Conservation (phyloP, 1,284 basidiomycete species). For the Bjerkandera adusta region DNA sequence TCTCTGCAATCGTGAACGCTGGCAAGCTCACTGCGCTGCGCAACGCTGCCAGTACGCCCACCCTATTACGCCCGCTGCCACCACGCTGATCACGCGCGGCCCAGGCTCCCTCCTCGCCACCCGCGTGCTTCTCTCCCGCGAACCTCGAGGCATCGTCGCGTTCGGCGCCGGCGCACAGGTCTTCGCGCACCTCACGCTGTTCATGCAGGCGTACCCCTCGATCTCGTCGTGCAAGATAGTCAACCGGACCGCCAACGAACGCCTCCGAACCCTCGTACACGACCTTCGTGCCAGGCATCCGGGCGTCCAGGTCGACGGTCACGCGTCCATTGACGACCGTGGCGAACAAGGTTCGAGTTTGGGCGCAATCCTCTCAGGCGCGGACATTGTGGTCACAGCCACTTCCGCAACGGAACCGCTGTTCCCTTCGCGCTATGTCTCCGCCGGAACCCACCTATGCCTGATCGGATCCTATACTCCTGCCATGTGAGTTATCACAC, state of each 20-base stretch:
- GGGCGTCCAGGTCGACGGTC: slow-evolving; percentile 30
- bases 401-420: slow-evolving; percentile 73
- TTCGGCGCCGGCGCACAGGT: slow-evolving; percentile 80
- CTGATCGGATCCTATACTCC: slow-evolving; percentile 85
- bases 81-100: background rate
- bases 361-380: slow-evolving; percentile 33
- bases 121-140: slow-evolving; percentile 41
- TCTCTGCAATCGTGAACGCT: slow-evolving; percentile 76
- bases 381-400: slow-evolving; percentile 70
- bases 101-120: slow-evolving; percentile 74
- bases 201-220: slow-evolving; percentile 55
- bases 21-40: slow-evolving; percentile 73
- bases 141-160: slow-evolving; percentile 52
- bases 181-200: slow-evolving; percentile 61
- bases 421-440: slow-evolving; percentile 63
- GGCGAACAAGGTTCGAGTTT: slow-evolving; percentile 17
- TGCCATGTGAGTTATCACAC: slow-evolving; percentile 46
- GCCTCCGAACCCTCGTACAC: slow-evolving; percentile 43
- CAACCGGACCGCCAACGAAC: slow-evolving; percentile 56
- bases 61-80: background rate
- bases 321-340: slow-evolving; percentile 11
- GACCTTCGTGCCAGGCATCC: slow-evolving; percentile 42
- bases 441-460: slow-evolving; percentile 66
- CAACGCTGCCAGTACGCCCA: slow-evolving; percentile 70
- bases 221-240: slow-evolving; percentile 59